A percentile compares a stretch with the other conserved stretches of the same genome.
Evolutionary conservation across 768 basidiomycete species (phyloP).

Genomic region (Tubosaeta brunneosetosa): DNA sequence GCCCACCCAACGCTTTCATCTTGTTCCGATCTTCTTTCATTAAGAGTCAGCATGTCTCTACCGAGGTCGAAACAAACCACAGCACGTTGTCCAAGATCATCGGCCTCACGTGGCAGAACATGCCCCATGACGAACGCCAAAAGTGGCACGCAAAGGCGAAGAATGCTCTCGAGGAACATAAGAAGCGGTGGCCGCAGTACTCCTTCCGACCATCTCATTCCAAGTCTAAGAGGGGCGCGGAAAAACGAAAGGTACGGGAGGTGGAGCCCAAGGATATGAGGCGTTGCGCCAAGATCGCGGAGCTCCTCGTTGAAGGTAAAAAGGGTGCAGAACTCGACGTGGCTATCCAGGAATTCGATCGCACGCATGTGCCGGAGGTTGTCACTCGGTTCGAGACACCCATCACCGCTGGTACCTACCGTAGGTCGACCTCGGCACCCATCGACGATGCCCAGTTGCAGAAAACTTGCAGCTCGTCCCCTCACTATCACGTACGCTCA

Average conservation of each 20-base stretch:
- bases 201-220: constrained; percentile 62
- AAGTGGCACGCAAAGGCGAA: constrained; percentile 77
- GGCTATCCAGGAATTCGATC: constrained; percentile 59
- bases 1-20: constrained; percentile 84
- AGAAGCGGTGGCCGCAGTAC: constrained; percentile 66
- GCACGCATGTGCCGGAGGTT: constrained; percentile 50
- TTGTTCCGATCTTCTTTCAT: constrained; percentile 83
- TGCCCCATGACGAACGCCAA: constrained; percentile 70
- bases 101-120: constrained; percentile 76
- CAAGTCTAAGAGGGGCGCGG: constrained; percentile 27
- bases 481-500: constrained; percentile 18
- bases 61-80: constrained; percentile 77
- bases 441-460: constrained; percentile 38
- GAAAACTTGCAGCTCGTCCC: constrained; percentile 25
- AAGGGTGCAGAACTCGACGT: constrained; percentile 56
- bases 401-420: constrained; percentile 65
- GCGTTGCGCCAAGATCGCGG: constrained; percentile 64
- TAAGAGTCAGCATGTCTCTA: constrained; percentile 71
- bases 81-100: constrained; percentile 83
- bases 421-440: constrained; percentile 63
- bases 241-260: constrained; percentile 33
- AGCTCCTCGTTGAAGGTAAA: constrained; percentile 62
- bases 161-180: constrained; percentile 67
- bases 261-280: constrained; percentile 50
- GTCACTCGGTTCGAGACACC: constrained; percentile 71